Conservation (phyloP, 2,329 filamentous ascomycete species). For the Diplodia scrobiculata region DNA sequence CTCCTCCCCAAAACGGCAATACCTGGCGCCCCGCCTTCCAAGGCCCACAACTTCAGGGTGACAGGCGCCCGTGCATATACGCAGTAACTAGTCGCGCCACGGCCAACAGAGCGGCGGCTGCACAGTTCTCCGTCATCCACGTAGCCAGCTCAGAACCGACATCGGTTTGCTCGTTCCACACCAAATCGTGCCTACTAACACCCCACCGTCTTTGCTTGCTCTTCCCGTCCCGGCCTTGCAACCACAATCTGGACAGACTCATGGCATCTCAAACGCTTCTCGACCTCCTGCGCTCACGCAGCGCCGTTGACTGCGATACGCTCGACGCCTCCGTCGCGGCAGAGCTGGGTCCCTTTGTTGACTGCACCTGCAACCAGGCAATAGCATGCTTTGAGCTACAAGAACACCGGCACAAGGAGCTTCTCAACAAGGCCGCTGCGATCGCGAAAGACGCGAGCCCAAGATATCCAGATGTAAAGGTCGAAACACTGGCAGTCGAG, state of each 20-base stretch:
- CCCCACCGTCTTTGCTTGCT: no score
- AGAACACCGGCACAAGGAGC: constrained; percentile 29
- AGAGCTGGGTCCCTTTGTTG: constrained; percentile 30
- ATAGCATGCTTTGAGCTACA: constrained; percentile 29
- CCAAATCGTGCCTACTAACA: neutral
- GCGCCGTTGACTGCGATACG: constrained; percentile 30
- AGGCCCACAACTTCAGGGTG: neutral
- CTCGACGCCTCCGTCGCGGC: constrained; percentile 28
- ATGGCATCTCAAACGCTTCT: constrained; percentile 28
- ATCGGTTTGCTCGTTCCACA: neutral
- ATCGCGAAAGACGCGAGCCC: constrained; percentile 41
- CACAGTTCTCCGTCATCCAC: neutral
- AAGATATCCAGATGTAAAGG: constrained; percentile 43
- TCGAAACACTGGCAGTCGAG: constrained; percentile 58
- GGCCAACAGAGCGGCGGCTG: neutral
- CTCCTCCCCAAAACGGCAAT: constrained; percentile 18
- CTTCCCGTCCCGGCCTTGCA: neutral
- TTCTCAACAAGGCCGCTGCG: constrained; percentile 45
- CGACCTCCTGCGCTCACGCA: constrained; percentile 28
- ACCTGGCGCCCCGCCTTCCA: neutral
- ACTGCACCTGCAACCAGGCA: constrained; percentile 32
- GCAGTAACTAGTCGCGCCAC: neutral
- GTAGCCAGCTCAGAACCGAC: neutral
- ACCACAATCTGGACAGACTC: neutral
- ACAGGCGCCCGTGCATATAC: constrained; percentile 10